Conservation (phyloP, 139 green algal species). For the Coelastrella sp. region DNA sequence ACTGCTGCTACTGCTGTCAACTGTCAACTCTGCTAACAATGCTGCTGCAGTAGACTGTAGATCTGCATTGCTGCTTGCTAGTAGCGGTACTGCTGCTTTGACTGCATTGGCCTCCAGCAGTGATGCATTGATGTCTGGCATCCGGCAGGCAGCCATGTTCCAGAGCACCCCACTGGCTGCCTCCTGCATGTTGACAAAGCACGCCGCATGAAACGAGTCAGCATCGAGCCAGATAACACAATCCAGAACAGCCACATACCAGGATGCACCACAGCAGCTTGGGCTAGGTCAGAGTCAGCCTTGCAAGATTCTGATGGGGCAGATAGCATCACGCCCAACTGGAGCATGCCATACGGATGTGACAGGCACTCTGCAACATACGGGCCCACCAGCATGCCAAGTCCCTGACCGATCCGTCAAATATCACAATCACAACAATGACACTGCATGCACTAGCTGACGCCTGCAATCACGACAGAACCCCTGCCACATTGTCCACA, state of each 20-base stretch:
- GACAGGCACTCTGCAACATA: no score
- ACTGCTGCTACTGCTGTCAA: not conserved
- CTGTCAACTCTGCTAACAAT: not conserved
- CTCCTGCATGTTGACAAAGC: not conserved
- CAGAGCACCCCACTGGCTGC: not conserved
- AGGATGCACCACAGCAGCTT: no score
- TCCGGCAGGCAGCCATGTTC: not conserved
- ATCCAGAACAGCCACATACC: no score
- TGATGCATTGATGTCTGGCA: not conserved
- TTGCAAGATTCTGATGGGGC: no score
- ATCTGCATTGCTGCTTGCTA: not conserved
- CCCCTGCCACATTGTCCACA: not conserved
- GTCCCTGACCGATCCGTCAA: no score
- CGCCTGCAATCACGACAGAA: not conserved
- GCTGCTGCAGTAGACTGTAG: not conserved
- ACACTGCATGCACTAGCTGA: not conserved
- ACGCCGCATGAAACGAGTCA: no score
- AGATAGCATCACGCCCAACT: no score
- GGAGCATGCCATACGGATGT: no score
- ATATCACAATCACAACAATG: no score
- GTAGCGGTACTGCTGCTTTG: not conserved
- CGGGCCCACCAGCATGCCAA: no score
- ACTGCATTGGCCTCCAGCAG: not conserved
- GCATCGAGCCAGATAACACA: no score
- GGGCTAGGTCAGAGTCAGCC: no score